Base-by-base conservation (phyloP, 2,329 filamentous ascomycete genomes). In the Passalora sequoiae region DNA sequence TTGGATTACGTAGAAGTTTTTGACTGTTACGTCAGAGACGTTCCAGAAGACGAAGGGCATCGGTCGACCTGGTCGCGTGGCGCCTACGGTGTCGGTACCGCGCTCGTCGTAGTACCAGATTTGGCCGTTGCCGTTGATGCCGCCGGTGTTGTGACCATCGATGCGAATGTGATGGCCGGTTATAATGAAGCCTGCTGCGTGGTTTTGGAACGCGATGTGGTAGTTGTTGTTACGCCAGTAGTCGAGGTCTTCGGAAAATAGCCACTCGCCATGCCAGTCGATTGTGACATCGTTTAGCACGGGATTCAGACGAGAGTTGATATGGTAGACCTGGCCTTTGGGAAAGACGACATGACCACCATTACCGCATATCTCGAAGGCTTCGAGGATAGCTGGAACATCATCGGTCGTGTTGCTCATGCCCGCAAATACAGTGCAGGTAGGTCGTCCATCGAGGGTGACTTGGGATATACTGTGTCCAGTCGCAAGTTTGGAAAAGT, bases 1-100 rank as follows among this genome's bases (percentile, higher is more conserved):
- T 42, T 78, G 66, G 28, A 68, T 66, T 47, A 78, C 63, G 40
- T 64, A 68, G 55, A 79, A 77, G 44, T 75, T 70, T 16, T 67
- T 63, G n/a, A 78, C 73, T 3, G 64, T 61, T 2, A 78, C 74
- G 40, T 77, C 68, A n/a, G 67, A 71, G 3, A 74, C 71, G 50
- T 78, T 78, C 75, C 75, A 78, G 40, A 76, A 70, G 3, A 77
- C 73, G 44, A 78, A 77, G 0, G 75, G 74, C 74, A 78, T 78
- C 0, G 75, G 75, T 7, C 76, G 61, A 3, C 75, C 75, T 1
- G 69, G 68, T 40, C 67, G 68, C 0, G 73, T 77, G 4, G 58
- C 50, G 10, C 64, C 69, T 19, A 65, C 51, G 6, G 28, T 30
- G 2, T 7, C 6, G 16, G n/a, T 30, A 15, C 28, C 28, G 28